A percentile compares a stretch with the other conserved stretches of the same genome.
These are phyloP conservation scores for Ophiostoma sp. DNA, from an alignment of 2,329 filamentous ascomycete genomes.

Conservation along the genomic window DNA sequence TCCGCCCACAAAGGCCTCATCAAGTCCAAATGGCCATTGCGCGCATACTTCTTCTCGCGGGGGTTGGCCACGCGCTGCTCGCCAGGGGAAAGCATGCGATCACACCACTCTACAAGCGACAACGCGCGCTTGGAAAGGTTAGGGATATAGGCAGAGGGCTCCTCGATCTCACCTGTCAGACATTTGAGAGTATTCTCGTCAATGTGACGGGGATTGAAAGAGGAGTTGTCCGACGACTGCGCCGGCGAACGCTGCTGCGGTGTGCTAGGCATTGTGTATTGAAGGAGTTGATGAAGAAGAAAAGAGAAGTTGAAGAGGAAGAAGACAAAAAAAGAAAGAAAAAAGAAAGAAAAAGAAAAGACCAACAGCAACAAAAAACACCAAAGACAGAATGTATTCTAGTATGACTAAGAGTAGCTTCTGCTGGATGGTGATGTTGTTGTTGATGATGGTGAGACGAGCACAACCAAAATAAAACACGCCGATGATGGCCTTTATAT, in stretches of 20 bases:
- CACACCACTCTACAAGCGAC: conserved; percentile 17
- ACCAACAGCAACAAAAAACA: neutral
- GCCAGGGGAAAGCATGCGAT: conserved; percentile 8
- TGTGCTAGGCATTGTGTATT: neutral
- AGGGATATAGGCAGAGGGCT: neutral
- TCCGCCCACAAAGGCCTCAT: conserved; percentile 18
- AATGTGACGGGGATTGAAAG: neutral
- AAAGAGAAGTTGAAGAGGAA: neutral
- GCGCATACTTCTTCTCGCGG: conserved; percentile 14
- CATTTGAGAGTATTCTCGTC: neutral
- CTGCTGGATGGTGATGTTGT: neutral
- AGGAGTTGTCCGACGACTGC: neutral
- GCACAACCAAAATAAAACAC: neutral
- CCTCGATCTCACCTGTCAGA: neutral
- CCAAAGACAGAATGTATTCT: neutral
- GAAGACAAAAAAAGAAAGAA: neutral
- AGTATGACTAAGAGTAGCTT: neutral
- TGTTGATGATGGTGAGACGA: neutral
- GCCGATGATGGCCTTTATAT: neutral
- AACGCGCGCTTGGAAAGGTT: neutral
- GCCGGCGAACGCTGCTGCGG: neutral
- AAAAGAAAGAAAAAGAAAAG: neutral
- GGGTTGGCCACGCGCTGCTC: conserved; percentile 22
- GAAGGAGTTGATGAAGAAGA: neutral
- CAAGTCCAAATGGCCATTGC: neutral